Evolutionary conservation across 139 green algal genomes (phyloP), one percentile per base, ranked within the genome.

Genomic region (Coelastrella sp.): DNA sequence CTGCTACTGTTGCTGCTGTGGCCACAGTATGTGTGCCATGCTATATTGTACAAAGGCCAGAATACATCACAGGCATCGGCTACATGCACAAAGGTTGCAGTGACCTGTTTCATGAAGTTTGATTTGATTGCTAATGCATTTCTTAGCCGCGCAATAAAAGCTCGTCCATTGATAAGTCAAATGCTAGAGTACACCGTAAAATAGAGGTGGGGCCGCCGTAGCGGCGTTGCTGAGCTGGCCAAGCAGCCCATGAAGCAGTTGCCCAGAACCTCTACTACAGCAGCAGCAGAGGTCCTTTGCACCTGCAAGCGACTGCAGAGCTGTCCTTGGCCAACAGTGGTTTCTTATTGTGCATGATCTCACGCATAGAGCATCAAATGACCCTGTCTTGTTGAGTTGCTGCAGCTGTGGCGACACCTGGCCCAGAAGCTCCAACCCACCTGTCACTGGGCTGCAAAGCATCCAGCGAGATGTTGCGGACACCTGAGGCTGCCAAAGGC

Each of bases 401-500:
- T 82, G 65, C 56, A 7, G 66, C 79, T 35, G 79, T 20, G 6
- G 25, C 22, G 66, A 84, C 56, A 22, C 57, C 20, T n/a, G 10
- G 35, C 35, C 15, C 12, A 14, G 15, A 14, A 70, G 63, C 63
- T 78, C 68, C 19, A 70, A 95, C 95, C 90, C 83, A 98, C 96
- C 91, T 89, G 89, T 99, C 97, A 82, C 91, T 96, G 19, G 97
- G 96, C 91, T 93, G 89, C 49, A 99, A 89, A 22, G 95, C 93
- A 63, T 95, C 89, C 14, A 98, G 91, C 0, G 95, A 94, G 83
- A 99, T 99, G 89, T 59, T 49, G 58, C 96, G 92, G n/a, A 92
- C 61, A 35, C 92, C 92, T n/a, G 27, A 78, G 5, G 82, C 86
- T 68, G 91, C 90, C 74, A 94, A 91, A 14, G 89, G 83, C 24